Conservation (phyloP, 202 grass and related monocot species). For the Tripidium arundinaceum region DNA sequence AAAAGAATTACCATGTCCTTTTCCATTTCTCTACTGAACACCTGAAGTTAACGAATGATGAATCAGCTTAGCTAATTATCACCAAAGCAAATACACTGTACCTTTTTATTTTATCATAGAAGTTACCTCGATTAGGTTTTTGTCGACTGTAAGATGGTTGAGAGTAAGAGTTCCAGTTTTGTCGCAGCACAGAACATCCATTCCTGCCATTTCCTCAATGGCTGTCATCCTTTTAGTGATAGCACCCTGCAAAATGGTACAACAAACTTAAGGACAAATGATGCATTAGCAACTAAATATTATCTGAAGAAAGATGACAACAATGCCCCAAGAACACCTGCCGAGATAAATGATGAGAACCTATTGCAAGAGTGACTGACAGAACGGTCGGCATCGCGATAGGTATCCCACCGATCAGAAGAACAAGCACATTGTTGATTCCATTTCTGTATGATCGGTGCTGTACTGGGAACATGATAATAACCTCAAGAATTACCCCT, state of each 20-base stretch:
- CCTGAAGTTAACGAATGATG: slow-evolving; percentile 30
- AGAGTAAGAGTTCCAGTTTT: too few relatives aligned
- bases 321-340: slow-evolving; percentile 41
- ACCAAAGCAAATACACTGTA: not conserved
- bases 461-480: slow-evolving; percentile 74
- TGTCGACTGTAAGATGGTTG: too few relatives aligned
- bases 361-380: slow-evolving; percentile 74
- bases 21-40: slow-evolving; percentile 66
- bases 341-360: slow-evolving; percentile 67
- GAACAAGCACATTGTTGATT: slow-evolving; percentile 84
- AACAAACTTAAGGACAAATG: not conserved
- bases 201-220: too few relatives aligned
- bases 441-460: slow-evolving; percentile 56
- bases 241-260: not conserved
- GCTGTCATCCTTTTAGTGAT: too few relatives aligned
- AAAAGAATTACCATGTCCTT: slow-evolving; percentile 62
- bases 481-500: slow-evolving; percentile 70
- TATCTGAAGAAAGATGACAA: slow-evolving; percentile 7
- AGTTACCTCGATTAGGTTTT: slow-evolving; percentile 26
- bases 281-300: not conserved
- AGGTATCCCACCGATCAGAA: slow-evolving; percentile 78
- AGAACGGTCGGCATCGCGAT: slow-evolving; percentile 86
- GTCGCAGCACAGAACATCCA: too few relatives aligned
- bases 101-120: not conserved
- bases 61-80: not conserved